Evolutionary conservation across 2,329 filamentous ascomycete species (phyloP).

Genomic region (Alternaria sp.): DNA sequence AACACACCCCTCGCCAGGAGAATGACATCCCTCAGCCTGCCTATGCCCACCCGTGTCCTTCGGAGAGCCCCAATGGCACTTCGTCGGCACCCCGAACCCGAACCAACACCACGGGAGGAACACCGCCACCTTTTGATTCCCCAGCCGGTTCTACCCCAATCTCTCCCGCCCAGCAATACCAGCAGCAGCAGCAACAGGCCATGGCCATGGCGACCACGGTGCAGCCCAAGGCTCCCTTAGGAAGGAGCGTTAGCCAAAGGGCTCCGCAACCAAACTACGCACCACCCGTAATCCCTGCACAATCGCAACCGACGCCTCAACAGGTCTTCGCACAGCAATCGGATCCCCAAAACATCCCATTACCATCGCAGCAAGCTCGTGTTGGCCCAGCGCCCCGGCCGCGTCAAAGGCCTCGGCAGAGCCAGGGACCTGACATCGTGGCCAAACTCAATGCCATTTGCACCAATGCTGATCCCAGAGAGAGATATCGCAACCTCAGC

Average conservation of each 20-base stretch:
- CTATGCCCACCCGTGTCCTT: conserved; percentile 55
- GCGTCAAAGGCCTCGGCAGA: conserved; percentile 80
- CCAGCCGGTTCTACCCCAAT: conserved; percentile 49
- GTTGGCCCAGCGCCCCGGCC: conserved; percentile 70
- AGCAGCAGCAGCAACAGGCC: conserved; percentile 88
- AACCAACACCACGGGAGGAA: conserved; percentile 55
- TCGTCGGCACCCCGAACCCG: conserved; percentile 53
- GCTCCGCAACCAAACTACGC: conserved; percentile 46
- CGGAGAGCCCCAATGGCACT: conserved; percentile 48
- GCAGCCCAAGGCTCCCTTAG: conserved; percentile 76
- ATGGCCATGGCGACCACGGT: conserved; percentile 73
- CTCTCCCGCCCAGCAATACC: conserved; percentile 60
- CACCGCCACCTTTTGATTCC: conserved; percentile 57
- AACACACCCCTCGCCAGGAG: conserved; percentile 43
- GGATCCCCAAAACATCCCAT: conserved; percentile 55
- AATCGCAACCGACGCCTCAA: conserved; percentile 59
- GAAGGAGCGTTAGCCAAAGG: conserved; percentile 77
- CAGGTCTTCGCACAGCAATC: conserved; percentile 55
- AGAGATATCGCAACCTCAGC: conserved; percentile 83
- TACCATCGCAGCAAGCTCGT: conserved; percentile 59
- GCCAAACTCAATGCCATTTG: conserved; percentile 87
- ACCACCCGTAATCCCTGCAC: conserved; percentile 55
- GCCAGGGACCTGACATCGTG: conserved; percentile 81
- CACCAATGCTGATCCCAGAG: conserved; percentile 85
- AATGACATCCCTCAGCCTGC: conserved; percentile 54